Percentiles rank a stretch among this genome's conserved stretches.
Evolutionary conservation across 176 grass and related monocot species (phyloP).

Genomic region (Musa troglodytarum): DNA sequence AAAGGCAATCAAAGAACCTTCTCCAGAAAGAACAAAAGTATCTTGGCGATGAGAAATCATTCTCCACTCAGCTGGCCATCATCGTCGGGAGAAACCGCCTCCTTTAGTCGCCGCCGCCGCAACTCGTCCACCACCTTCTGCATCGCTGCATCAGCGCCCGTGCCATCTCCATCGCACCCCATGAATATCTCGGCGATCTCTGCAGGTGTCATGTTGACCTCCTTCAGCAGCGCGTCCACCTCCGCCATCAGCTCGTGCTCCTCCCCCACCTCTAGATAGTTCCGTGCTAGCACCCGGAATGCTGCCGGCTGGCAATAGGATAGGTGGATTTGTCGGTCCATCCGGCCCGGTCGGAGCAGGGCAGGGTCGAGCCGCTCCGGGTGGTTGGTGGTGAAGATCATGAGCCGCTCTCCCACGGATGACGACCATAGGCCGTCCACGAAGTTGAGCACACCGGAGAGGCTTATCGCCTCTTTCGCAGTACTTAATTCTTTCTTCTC

Average conservation of each 20-base stretch:
- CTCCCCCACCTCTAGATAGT: conserved; percentile 17
- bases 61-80: not conserved
- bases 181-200: conserved; percentile 75
- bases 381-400: conserved; percentile 54
- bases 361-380: conserved; percentile 35
- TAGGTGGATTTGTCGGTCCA: conserved; percentile 41
- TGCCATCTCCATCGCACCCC: conserved; percentile 42
- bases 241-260: conserved; percentile 22
- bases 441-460: conserved; percentile 46
- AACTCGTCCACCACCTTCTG: conserved; percentile 37
- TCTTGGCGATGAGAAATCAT: no score
- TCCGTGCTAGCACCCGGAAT: conserved; percentile 31
- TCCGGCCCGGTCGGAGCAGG: conserved; percentile 40
- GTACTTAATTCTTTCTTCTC: not conserved
- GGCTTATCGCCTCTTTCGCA: not conserved
- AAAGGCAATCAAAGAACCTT: no score
- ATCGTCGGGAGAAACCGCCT: not conserved
- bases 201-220: conserved; percentile 51
- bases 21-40: no score
- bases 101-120: conserved; percentile 11
- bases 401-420: conserved; percentile 38
- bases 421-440: conserved; percentile 52
- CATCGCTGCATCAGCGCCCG: conserved; percentile 20
- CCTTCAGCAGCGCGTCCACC: conserved; percentile 33
- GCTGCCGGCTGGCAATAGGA: conserved; percentile 37